Conservation (phyloP, 306 rosid genomes). For the Hippophae gyantsensis region DNA sequence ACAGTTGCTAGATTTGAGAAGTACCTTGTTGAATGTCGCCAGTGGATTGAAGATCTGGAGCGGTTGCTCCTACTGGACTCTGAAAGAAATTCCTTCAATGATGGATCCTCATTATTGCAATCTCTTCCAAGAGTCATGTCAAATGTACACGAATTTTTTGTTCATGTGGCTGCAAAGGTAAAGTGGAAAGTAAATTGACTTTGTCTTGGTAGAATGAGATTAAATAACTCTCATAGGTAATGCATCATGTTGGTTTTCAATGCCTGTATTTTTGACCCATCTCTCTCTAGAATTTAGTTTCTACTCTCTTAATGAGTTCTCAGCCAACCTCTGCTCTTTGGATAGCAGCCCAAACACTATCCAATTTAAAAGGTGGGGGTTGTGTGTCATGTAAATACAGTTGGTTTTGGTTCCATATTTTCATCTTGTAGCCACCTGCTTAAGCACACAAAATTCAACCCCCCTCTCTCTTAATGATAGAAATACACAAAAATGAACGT, state of each 20-base stretch:
- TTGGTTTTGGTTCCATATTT: too few species aligned
- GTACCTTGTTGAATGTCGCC: slow-evolving; percentile 69
- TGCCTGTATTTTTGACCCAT: too few species aligned
- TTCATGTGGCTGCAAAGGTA: slow-evolving; percentile 97
- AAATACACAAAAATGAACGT: too few species aligned
- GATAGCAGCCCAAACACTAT: too few species aligned
- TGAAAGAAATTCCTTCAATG: slow-evolving; percentile 47
- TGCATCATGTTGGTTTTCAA: background rate
- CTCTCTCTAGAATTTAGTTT: too few species aligned
- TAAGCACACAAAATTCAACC: too few species aligned
- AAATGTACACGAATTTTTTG: slow-evolving; percentile 89
- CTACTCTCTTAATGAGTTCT: too few species aligned
- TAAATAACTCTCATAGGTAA: background rate
- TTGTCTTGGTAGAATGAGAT: slow-evolving; percentile 4
- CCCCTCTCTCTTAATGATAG: too few species aligned
- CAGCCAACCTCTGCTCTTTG: too few species aligned
- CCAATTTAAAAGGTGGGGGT: too few species aligned
- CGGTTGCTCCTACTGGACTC: slow-evolving; percentile 65
- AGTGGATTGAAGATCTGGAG: slow-evolving; percentile 94
- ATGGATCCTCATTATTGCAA: slow-evolving; percentile 54
- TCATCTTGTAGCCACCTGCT: too few species aligned
- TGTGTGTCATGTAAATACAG: too few species aligned
- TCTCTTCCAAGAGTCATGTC: slow-evolving; percentile 95
- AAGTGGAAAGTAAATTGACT: slow-evolving; percentile 4
- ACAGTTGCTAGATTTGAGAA: slow-evolving; percentile 86